Conservation (phyloP, 2,329 filamentous ascomycete genomes). For the Epichloe hybrida region DNA sequence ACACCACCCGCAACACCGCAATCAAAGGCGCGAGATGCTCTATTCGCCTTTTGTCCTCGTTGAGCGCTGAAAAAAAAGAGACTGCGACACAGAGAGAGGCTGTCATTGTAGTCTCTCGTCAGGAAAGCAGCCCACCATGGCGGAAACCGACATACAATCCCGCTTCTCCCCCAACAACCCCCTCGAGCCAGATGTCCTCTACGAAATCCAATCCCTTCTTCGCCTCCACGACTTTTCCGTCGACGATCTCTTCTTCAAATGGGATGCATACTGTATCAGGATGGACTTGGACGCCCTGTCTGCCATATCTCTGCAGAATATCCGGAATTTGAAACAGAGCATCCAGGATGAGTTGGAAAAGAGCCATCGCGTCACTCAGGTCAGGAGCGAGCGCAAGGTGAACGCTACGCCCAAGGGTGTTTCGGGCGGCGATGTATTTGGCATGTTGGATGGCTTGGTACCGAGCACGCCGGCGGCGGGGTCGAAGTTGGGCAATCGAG, state of each 20-base stretch:
- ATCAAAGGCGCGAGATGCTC: no score
- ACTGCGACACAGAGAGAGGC: not conserved
- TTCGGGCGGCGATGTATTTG: constrained; percentile 60
- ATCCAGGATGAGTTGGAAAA: constrained; percentile 75
- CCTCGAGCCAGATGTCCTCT: constrained; percentile 63
- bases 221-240: constrained; percentile 66
- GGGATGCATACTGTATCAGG: constrained; percentile 95
- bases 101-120: not conserved
- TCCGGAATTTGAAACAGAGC: constrained; percentile 71
- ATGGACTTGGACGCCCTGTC: constrained; percentile 67
- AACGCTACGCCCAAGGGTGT: constrained; percentile 49
- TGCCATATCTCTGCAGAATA: constrained; percentile 50
- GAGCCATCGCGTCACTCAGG: constrained; percentile 51
- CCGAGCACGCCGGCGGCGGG: constrained; percentile 44
- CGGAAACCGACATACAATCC: constrained; percentile 21
- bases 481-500: constrained; percentile 26
- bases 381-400: constrained; percentile 48
- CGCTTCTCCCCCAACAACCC: constrained; percentile 26
- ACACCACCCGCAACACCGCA: no score
- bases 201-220: constrained; percentile 76
- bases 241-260: constrained; percentile 94
- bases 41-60: no score
- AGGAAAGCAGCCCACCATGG: constrained; percentile 16
- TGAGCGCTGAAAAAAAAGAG: no score
- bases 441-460: constrained; percentile 63